phyloP scores from a whole-genome alignment of 495 filamentous ascomycete species.

The Penicillium paxilli region DNA sequence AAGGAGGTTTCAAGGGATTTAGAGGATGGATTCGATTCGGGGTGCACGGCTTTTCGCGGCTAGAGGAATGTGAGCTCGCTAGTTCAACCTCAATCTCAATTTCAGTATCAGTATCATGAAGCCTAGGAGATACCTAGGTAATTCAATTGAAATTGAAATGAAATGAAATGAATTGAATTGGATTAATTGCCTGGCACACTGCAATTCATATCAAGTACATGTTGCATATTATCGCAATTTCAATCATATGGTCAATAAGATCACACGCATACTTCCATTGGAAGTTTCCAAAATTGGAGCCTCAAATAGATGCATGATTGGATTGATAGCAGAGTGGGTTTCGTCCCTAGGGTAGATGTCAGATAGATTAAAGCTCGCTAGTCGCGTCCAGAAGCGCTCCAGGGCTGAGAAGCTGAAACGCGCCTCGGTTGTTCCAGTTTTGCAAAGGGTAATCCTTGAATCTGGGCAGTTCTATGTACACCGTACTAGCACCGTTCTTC shows the following conservation, averaged over 20 bases:
- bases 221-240: background rate
- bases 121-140: no score
- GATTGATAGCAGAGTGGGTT: background rate
- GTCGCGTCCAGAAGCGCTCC: background rate
- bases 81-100: no score
- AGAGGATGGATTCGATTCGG: no score
- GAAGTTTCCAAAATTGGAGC: background rate
- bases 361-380: slow-evolving; percentile 2
- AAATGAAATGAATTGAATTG: no score
- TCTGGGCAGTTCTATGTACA: no score
- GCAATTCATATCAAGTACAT: background rate
- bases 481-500: no score
- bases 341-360: background rate
- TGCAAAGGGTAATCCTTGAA: background rate
- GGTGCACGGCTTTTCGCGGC: background rate
- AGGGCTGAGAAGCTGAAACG: background rate
- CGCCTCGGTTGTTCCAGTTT: background rate
- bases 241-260: background rate
- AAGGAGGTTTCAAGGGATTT: background rate
- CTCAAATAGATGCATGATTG: background rate
- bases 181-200: background rate
- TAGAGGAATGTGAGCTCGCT: background rate
- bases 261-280: background rate
- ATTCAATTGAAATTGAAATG: no score
- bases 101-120: no score